Conservation (phyloP, 768 basidiomycete species). For the Leccinum rimulosum region DNA sequence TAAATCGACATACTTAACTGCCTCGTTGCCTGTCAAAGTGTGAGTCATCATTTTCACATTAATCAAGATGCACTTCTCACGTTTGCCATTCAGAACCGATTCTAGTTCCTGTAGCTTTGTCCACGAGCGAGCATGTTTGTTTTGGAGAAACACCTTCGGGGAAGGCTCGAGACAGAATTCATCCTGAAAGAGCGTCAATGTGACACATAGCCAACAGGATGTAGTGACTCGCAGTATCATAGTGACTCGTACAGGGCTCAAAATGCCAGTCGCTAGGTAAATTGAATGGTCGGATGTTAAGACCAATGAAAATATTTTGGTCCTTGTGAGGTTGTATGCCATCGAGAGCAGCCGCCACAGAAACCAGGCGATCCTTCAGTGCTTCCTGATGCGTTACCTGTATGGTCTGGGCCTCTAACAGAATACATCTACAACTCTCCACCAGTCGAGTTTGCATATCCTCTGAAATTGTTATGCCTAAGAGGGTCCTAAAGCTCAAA, state of each 20-base stretch:
- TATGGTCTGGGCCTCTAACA: conserved; percentile 58
- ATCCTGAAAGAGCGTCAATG: conserved; percentile 12
- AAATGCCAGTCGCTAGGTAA: conserved; percentile 68
- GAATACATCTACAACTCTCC: conserved; percentile 49
- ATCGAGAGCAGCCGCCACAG: conserved; percentile 46
- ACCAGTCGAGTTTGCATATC: conserved; percentile 65
- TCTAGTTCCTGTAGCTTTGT: conserved; percentile 61
- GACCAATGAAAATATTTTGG: conserved; percentile 67
- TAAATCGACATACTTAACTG: conserved; percentile 46
- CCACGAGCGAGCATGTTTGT: conserved; percentile 61
- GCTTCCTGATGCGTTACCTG: conserved; percentile 57
- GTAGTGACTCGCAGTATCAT: conserved; percentile 63
- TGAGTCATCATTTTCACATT: conserved; percentile 7
- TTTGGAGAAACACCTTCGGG: conserved; percentile 79
- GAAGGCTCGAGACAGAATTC: conserved; percentile 63
- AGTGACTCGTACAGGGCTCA: conserved; percentile 70
- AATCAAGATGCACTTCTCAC: conserved; percentile 39
- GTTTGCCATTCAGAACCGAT: conserved; percentile 57
- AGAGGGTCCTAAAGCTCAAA: neutral
- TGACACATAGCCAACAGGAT: neutral
- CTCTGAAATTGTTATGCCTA: conserved; percentile 42
- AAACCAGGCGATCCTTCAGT: conserved; percentile 49
- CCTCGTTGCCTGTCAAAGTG: conserved; percentile 47
- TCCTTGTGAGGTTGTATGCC: conserved; percentile 58
- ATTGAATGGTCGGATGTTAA: conserved; percentile 66